Percentiles rank a stretch among this genome's conserved stretches.
Conservation (phyloP, 805 yeast species). For the Cyberlindnera mycetangii region DNA sequence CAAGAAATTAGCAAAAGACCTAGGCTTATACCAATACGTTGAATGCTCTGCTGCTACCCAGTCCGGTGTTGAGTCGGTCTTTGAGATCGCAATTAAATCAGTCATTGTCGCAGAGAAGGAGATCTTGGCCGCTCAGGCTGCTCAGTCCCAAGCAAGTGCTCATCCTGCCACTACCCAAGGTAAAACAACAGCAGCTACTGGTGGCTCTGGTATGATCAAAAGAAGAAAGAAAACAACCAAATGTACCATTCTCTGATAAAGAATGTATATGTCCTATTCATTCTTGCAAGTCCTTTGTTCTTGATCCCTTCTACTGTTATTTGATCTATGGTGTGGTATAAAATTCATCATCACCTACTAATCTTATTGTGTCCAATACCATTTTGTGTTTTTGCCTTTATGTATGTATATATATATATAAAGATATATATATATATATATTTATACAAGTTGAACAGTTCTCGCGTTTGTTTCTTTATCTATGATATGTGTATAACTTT, state of each 20-base stretch:
- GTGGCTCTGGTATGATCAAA: constrained; percentile 6
- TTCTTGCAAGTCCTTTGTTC: too few relatives aligned
- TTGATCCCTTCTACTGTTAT: too few relatives aligned
- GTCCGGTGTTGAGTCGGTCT: constrained; percentile 78
- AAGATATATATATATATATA: not conserved
- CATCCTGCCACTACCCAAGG: constrained; percentile 1
- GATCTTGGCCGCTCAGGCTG: constrained; percentile 5
- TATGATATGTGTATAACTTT: not conserved
- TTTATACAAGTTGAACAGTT: not conserved
- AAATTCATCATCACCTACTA: too few relatives aligned
- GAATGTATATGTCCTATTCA: too few relatives aligned
- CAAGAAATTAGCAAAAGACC: constrained; percentile 58
- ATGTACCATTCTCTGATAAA: constrained; percentile 11
- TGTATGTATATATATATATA: too few relatives aligned
- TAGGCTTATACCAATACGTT: constrained; percentile 69
- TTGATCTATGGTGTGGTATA: too few relatives aligned
- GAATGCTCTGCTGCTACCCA: constrained; percentile 93
- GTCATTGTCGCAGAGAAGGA: constrained; percentile 40
- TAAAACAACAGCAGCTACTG: not conserved
- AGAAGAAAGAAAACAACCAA: constrained; percentile 14
- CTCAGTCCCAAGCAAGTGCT: not conserved
- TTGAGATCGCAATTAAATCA: constrained; percentile 75
- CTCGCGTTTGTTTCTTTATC: not conserved
- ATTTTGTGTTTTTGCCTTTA: too few relatives aligned
- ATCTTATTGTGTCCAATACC: too few relatives aligned